These are phyloP conservation scores for Epichloe sp. DNA, from an alignment of 2,329 filamentous ascomycete species.

Conservation along the genomic window DNA sequence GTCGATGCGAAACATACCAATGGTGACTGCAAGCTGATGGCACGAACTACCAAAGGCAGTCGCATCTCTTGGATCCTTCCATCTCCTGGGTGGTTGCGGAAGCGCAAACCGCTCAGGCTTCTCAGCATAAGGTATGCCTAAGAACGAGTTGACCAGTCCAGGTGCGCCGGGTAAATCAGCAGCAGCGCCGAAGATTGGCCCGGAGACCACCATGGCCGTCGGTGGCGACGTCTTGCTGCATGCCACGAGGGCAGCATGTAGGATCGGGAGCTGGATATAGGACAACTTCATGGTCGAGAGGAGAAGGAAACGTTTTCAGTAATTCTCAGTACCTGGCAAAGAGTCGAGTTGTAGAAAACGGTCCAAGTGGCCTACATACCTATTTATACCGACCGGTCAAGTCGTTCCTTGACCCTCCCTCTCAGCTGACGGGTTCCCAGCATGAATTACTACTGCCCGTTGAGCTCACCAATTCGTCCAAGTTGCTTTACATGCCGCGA, in stretches of 20 bases:
- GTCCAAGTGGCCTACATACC: neutral
- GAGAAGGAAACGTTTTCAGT: neutral
- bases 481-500: neutral
- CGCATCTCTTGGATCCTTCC: conserved; percentile 7
- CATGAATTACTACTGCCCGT: neutral
- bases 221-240: neutral
- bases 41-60: conserved; percentile 10
- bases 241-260: neutral
- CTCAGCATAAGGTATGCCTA: conserved; percentile 12
- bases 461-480: neutral
- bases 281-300: neutral
- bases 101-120: conserved; percentile 10
- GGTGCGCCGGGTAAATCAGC: conserved; percentile 9
- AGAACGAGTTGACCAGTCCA: conserved; percentile 10
- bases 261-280: neutral
- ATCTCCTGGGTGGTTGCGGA: conserved; percentile 6
- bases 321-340: neutral
- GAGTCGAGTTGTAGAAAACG: neutral
- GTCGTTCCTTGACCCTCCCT: neutral
- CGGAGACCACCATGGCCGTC: conserved; percentile 9
- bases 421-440: neutral
- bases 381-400: neutral
- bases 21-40: conserved; percentile 8
- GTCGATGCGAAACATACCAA: conserved; percentile 2
- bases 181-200: conserved; percentile 7